Conservation (phyloP, 1,139 yeast genomes). For the Saccharomycopsis hybrid region DNA sequence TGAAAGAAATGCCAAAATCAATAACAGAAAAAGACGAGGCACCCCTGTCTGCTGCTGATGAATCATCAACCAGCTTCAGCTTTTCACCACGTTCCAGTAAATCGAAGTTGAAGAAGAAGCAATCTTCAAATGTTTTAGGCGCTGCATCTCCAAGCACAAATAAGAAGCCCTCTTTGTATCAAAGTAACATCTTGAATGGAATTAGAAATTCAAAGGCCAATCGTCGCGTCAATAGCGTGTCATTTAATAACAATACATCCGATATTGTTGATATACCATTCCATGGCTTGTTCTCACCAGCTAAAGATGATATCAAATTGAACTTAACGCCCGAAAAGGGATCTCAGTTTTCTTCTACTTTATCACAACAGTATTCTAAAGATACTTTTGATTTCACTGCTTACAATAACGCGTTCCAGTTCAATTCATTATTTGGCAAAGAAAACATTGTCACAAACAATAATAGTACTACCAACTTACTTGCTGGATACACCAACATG, state of each 20-base stretch:
- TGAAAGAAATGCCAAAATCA: slow-evolving; percentile 19
- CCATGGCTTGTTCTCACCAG: slow-evolving; percentile 12
- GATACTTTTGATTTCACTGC: slow-evolving; percentile 5
- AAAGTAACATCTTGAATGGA: slow-evolving; percentile 16
- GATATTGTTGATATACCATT: not conserved
- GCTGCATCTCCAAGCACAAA: too few relatives aligned
- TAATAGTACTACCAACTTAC: not conserved
- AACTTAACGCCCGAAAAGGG: slow-evolving; percentile 14
- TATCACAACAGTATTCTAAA: slow-evolving; percentile 8
- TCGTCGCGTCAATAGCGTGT: not conserved
- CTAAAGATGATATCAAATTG: slow-evolving; percentile 10
- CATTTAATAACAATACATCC: not conserved
- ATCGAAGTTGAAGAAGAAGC: not conserved
- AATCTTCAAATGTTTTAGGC: too few relatives aligned
- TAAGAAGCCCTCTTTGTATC: too few relatives aligned
- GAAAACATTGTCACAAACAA: not conserved
- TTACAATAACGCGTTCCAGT: slow-evolving; percentile 7
- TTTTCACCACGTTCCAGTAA: not conserved
- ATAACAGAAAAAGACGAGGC: slow-evolving; percentile 6
- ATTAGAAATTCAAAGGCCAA: slow-evolving; percentile 14
- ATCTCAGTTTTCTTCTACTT: not conserved
- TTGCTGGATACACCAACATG: too few relatives aligned
- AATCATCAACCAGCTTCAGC: not conserved
- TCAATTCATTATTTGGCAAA: not conserved
- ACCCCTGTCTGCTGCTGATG: not conserved